Base-by-base conservation (phyloP, 345 rosid genomes). In the Isatis tinctoria region DNA sequence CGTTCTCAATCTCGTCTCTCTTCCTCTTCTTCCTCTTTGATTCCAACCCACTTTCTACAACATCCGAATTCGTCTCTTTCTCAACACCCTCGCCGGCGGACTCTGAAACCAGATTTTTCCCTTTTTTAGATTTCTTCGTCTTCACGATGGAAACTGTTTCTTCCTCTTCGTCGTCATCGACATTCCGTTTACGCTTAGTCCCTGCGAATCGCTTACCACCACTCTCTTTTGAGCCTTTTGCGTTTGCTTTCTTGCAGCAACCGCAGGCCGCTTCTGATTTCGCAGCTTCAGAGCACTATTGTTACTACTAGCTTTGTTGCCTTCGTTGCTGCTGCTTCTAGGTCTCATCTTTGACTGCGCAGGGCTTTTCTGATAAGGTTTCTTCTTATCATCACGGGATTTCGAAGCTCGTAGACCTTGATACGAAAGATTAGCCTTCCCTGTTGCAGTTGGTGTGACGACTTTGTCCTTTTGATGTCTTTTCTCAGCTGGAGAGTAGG, bases 321-420 rank as follows among this genome's bases (percentile, higher is more conserved):
- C 48, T 56, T 17, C 69, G 39, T n/a, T 41, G 18, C 53, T 66
- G 69, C n/a, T n/a, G n/a, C 57, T 57, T 83, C 69, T 85, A 14
- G 81, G 73, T 68, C 73, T 86, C 69, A 53, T 57, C 79, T 63
- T 79, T 3, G 73, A 64, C 1, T 80, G 73, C n/a, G 73, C 79
- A 10, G 58, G 60, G 49, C 78, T 77, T 70, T 77, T 85, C 36
- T 78, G 64, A 60, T 45, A 69, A 18, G 77, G 54, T n/a, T 35
- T 74, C 84, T 85, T 92, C 87, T 83, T 90, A 40, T 63, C 74
- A 27, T 71, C 74, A 22, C 87, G 84, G 2, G 96, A 76, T 81
- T 89, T 92, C 67, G 84, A 89, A 37, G 95, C 93, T 41, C 84
- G 85, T 82, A 89, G 73, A n/a, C 99, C 99, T 82, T 95, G 96